Evolutionary conservation across 305 asterid species (phyloP).

Genomic region (Rubia tinctorum): DNA sequence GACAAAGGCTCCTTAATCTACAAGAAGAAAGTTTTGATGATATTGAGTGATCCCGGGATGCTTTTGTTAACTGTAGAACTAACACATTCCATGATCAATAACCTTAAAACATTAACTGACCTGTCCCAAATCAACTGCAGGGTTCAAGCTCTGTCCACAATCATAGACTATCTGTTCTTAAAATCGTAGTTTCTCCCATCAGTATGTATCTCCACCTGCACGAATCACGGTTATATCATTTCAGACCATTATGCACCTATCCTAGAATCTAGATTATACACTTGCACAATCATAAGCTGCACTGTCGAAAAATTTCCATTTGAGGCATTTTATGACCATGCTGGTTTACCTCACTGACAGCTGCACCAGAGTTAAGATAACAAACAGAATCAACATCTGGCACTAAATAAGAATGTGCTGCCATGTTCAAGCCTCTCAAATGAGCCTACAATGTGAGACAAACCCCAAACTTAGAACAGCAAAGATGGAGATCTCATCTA

Average conservation of each 20-base stretch:
- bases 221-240: not conserved
- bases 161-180: constrained; percentile 64
- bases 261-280: not conserved
- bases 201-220: constrained; percentile 63
- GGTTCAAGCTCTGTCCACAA: constrained; percentile 79
- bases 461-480: not conserved
- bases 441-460: constrained; percentile 49
- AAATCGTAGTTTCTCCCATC: constrained; percentile 52
- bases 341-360: constrained; percentile 56
- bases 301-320: not conserved
- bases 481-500: not conserved
- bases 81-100: not conserved
- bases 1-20: constrained; percentile 84
- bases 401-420: constrained; percentile 54
- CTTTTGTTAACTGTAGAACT: too few species aligned
- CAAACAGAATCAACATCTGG: constrained; percentile 36
- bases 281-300: not conserved
- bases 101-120: constrained; percentile 17
- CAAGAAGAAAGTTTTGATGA: not conserved
- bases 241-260: not conserved
- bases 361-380: constrained; percentile 71
- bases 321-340: not conserved
- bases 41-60: too few species aligned
- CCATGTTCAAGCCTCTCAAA: constrained; percentile 36
- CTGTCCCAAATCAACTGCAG: constrained; percentile 85